Base-by-base conservation (phyloP, 106 monocot species). In the Dactylorhiza incarnata region DNA sequence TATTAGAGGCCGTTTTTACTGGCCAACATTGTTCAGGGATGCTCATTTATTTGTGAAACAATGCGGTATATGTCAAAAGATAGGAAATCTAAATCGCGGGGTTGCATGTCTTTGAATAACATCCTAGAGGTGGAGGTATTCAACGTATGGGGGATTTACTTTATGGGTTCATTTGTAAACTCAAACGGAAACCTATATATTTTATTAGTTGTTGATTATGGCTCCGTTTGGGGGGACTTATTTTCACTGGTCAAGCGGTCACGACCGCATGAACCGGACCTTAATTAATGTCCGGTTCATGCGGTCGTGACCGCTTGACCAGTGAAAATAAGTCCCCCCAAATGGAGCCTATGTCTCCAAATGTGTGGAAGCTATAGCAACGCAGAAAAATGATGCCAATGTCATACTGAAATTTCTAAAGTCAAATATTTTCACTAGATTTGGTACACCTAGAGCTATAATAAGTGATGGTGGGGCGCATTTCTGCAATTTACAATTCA, bases 261-360 rank as follows among this genome's bases (percentile, higher is more conserved):
- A n/a, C n/a, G n/a, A n/a, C n/a, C n/a, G n/a, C n/a, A n/a, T n/a
- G n/a, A n/a, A n/a, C n/a, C n/a, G n/a, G n/a, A n/a, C n/a, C n/a
- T n/a, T n/a, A n/a, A n/a, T n/a, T n/a, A n/a, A n/a, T n/a, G n/a
- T n/a, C n/a, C n/a, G n/a, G n/a, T n/a, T n/a, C n/a, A n/a, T n/a
- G n/a, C n/a, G n/a, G n/a, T n/a, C n/a, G n/a, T n/a, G n/a, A n/a
- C n/a, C n/a, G n/a, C n/a, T n/a, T n/a, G n/a, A n/a, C n/a, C n/a
- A n/a, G n/a, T n/a, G n/a, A n/a, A n/a, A n/a, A n/a, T n/a, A n/a
- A n/a, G n/a, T n/a, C n/a, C n/a, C n/a, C n/a, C n/a, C n/a, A n/a
- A n/a, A n/a, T n/a, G n/a, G n/a, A n/a, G n/a, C n/a, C n/a, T 76
- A 76, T 47, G 76, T 76, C 12, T 76, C 76, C 10, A 76, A 78